A percentile compares a stretch with the other conserved stretches of the same genome.
Conservation (phyloP, 1,139 yeast genomes). For the Zygosaccharomyces sapae region DNA sequence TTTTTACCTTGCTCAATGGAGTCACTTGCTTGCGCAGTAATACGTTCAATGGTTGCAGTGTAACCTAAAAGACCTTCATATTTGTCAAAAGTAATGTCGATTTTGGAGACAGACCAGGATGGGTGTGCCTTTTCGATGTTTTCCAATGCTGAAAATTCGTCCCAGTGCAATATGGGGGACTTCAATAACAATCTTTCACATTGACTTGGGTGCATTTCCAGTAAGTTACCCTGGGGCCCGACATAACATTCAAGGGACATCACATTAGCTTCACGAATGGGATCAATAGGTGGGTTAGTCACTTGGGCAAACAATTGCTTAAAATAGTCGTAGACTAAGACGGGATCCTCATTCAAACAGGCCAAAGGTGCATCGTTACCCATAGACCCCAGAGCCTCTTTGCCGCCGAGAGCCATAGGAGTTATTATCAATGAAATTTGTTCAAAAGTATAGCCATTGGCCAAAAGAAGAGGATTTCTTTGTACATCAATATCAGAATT, state of each 20-base stretch:
- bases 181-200: constrained; percentile 81
- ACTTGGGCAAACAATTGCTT: constrained; percentile 97
- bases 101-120: constrained; percentile 73
- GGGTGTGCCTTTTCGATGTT: constrained; percentile 75
- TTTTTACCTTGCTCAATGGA: constrained; percentile 76
- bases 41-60: constrained; percentile 75
- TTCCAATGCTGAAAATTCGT: constrained; percentile 69
- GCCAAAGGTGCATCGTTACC: constrained; percentile 97
- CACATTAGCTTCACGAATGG: constrained; percentile 92
- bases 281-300: constrained; percentile 98
- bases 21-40: constrained; percentile 81
- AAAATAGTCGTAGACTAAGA: constrained; percentile 85
- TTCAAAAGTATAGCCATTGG: constrained; percentile 91
- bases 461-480: constrained; percentile 75
- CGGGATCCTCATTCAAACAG: constrained; percentile 90
- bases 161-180: constrained; percentile 74
- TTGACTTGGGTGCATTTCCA: constrained; percentile 89
- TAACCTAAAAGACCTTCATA: constrained; percentile 83
- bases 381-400: constrained; percentile 96
- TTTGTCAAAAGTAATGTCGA: constrained; percentile 88
- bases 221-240: constrained; percentile 94
- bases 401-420: constrained; percentile 90
- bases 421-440: constrained; percentile 78
- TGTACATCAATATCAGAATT: constrained; percentile 48
- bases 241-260: constrained; percentile 96